phyloP scores from a whole-genome alignment of 306 rosid species.

The Cicer yamashitae region DNA sequence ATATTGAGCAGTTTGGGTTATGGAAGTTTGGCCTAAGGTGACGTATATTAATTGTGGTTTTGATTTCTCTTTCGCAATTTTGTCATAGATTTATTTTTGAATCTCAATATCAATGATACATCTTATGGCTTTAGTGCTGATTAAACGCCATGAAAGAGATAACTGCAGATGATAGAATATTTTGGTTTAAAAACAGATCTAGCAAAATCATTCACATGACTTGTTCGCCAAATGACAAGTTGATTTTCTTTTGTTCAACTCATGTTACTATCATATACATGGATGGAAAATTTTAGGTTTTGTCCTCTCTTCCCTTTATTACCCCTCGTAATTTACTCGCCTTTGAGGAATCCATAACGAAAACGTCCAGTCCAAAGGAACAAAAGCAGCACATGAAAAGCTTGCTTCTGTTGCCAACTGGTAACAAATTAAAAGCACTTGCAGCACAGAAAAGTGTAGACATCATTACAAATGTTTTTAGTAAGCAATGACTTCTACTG shows the following conservation, averaged over 20 bases:
- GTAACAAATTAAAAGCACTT: constrained; percentile 90
- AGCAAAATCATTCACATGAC: not conserved
- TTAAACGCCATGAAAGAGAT: not conserved
- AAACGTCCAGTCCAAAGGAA: constrained; percentile 91
- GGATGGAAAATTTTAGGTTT: constrained; percentile 63
- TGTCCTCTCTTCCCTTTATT: constrained; percentile 83
- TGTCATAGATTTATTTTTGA: constrained; percentile 40
- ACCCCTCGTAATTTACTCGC: constrained; percentile 78
- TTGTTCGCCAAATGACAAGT: constrained; percentile 31
- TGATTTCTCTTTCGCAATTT: constrained; percentile 37
- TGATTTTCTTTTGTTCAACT: constrained; percentile 10
- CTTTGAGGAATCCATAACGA: constrained; percentile 86
- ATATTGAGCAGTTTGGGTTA: constrained; percentile 33
- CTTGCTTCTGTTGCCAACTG: constrained; percentile 80
- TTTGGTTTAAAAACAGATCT: not conserved
- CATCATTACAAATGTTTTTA: constrained; percentile 84
- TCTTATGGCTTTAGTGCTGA: constrained; percentile 14
- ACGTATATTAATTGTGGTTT: constrained; percentile 27
- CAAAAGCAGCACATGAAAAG: constrained; percentile 91
- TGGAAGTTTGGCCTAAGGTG: constrained; percentile 12
- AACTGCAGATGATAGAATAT: constrained; percentile 12
- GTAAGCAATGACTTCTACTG: constrained; percentile 58
- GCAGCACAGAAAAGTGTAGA: constrained; percentile 86
- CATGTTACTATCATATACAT: constrained; percentile 7
- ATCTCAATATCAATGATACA: constrained; percentile 13